Base-by-base conservation (phyloP, 176 grass and related monocot species). In the Cenchrus fungigraminus region DNA sequence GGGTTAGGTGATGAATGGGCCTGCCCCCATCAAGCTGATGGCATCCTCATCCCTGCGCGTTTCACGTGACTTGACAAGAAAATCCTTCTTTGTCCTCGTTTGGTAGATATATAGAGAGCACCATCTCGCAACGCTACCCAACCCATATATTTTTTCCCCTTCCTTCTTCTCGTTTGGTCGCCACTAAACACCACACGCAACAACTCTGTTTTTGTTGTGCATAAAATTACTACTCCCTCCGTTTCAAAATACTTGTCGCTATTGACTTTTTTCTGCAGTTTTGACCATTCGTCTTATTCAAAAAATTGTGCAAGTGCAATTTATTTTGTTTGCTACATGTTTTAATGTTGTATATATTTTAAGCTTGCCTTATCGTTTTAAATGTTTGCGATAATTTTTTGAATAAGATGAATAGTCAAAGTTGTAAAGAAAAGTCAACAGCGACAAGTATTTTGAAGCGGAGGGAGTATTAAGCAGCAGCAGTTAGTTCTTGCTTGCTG, bases 41-140 rank as follows among this genome's bases (percentile, higher is more conserved):
- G 47, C 58, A 4, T 51, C 68, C 40, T 42, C 6, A 31, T 20
- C 74, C 49, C 40, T 17, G 55, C 59, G 79, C 73, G 40, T 74
- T 90, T 90, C 88, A 83, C 88, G 84, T 79, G 79, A 60, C 73
- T 20, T 17, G 58, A 86, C 50, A 19, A 19, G 85, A 68, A 58
- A 90, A 68, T 56, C 19, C 49, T 50, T 73, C 42, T 68, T 65
- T 68, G 71, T 65, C 59, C 58, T 49, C 31, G 34, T 90, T 68
- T 46, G 84, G 84, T 77, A 83, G 37, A 34, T 34, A 34, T 34
- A 25, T 25, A 25, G 22, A 34, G 66, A 90, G 66, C 64, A 37
- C 83, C 83, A 73, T 86, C 49, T 45, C 50, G 2, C 19, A 86
- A 83, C 83, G 84, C 73, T 77, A 77, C 44, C 13, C 28, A 15